Percentiles rank a stretch among this genome's conserved stretches.
Evolutionary conservation across 805 yeast genomes (phyloP).

Genomic region (Yarrowia sp.): DNA sequence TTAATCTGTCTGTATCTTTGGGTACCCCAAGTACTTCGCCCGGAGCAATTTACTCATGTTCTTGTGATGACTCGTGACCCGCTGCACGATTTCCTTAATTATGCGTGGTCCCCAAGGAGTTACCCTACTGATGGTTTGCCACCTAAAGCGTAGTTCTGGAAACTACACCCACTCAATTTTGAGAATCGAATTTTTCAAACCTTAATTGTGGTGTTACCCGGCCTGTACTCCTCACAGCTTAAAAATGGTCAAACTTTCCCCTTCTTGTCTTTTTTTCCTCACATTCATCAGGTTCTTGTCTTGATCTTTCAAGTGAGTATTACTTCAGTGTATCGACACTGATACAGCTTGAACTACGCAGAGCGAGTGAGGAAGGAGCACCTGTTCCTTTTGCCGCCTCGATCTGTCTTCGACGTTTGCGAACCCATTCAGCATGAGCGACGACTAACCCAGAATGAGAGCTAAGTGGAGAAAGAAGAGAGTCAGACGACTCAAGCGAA

Average conservation of each 20-base stretch:
- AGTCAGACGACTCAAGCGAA: slow-evolving; percentile 99
- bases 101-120: too few species aligned
- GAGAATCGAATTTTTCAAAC: background rate
- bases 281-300: slow-evolving; percentile 27
- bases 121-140: background rate
- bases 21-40: too few species aligned
- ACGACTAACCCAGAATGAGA: slow-evolving; percentile 32
- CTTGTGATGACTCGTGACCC: too few species aligned
- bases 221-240: slow-evolving; percentile 4
- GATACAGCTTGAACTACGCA: too few species aligned
- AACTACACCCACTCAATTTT: slow-evolving; percentile 26
- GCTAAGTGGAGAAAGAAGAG: slow-evolving; percentile 99
- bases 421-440: too few species aligned
- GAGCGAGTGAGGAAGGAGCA: too few species aligned
- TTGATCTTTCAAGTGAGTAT: slow-evolving; percentile 26
- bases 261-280: slow-evolving; percentile 19
- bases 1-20: too few species aligned
- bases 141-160: slow-evolving; percentile 16
- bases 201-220: slow-evolving; percentile 2
- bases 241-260: slow-evolving; percentile 26
- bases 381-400: too few species aligned
- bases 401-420: too few species aligned
- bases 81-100: too few species aligned
- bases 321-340: too few species aligned
- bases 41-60: too few species aligned